Evolutionary conservation across 371 early-diverging fungal genomes (phyloP).

Genomic region (Syncephalastrum sp.): DNA sequence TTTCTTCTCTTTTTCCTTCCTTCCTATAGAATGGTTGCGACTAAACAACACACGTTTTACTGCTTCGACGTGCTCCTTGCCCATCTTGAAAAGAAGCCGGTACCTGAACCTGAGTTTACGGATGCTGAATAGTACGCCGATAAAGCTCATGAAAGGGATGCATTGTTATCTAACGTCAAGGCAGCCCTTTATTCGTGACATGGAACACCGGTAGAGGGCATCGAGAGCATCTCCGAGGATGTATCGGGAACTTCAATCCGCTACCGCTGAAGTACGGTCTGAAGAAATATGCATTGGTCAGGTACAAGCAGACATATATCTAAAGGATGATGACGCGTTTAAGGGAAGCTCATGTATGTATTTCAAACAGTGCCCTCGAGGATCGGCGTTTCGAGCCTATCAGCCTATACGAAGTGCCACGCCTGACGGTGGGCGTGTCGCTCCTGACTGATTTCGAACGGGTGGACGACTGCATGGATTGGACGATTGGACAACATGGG

Average conservation of each 20-base stretch:
- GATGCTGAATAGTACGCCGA: conserved; percentile 55
- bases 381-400: conserved; percentile 89
- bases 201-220: conserved; percentile 62
- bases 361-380: conserved; percentile 58
- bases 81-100: conserved; percentile 40
- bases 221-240: conserved; percentile 74
- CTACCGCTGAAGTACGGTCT: conserved; percentile 72
- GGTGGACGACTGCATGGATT: conserved; percentile 75
- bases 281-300: conserved; percentile 81
- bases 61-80: conserved; percentile 73
- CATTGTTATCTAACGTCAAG: too few species aligned
- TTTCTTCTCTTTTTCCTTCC: conserved; percentile 9
- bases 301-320: conserved; percentile 31
- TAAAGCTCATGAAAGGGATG: conserved; percentile 1
- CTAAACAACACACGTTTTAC: conserved; percentile 67
- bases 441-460: conserved; percentile 84
- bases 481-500: conserved; percentile 91
- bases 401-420: conserved; percentile 57
- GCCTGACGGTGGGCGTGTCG: conserved; percentile 77
- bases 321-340: not conserved
- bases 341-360: too few species aligned
- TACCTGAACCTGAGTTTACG: conserved; percentile 41
- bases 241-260: conserved; percentile 90
- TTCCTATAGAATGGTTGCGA: conserved; percentile 27
- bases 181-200: conserved; percentile 85